A percentile compares a stretch with the other conserved stretches of the same genome.
Conservation (phyloP, 2,329 filamentous ascomycete species). For the Fusarium pilosicola region DNA sequence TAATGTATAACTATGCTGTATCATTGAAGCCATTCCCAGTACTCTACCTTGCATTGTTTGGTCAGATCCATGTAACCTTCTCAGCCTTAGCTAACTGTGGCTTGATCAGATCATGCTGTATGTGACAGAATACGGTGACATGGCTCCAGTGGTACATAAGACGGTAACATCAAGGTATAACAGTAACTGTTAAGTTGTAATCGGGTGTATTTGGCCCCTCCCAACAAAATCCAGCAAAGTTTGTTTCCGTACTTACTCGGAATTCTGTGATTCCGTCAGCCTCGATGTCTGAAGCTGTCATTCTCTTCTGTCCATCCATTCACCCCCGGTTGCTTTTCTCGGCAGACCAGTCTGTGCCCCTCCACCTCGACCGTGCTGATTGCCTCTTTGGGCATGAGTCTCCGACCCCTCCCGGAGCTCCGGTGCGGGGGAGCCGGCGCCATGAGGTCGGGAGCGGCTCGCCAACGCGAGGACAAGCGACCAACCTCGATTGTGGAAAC, state of each 20-base stretch:
- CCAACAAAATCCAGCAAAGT: not conserved
- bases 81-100: not conserved
- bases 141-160: not conserved
- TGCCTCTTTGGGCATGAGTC: slow-evolving; percentile 23
- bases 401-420: slow-evolving; percentile 23
- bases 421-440: slow-evolving; percentile 18
- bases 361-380: slow-evolving; percentile 5
- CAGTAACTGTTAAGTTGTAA: slow-evolving; percentile 1
- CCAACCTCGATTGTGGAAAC: not conserved
- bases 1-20: slow-evolving; percentile 21
- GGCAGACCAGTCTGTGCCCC: slow-evolving; percentile 6
- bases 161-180: slow-evolving; percentile 15
- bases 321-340: not conserved
- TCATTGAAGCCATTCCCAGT: not conserved
- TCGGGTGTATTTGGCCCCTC: not conserved
- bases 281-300: slow-evolving; percentile 8
- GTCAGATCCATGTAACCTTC: not conserved
- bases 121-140: slow-evolving; percentile 1
- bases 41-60: not conserved
- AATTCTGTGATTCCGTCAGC: slow-evolving; percentile 18
- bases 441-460: slow-evolving; percentile 20
- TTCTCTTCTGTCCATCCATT: not conserved
- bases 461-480: not conserved
- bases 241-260: slow-evolving; percentile 1
- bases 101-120: slow-evolving; percentile 17